phyloP scores from a whole-genome alignment of 768 basidiomycete genomes.

The Hemileccinum impolitum region DNA sequence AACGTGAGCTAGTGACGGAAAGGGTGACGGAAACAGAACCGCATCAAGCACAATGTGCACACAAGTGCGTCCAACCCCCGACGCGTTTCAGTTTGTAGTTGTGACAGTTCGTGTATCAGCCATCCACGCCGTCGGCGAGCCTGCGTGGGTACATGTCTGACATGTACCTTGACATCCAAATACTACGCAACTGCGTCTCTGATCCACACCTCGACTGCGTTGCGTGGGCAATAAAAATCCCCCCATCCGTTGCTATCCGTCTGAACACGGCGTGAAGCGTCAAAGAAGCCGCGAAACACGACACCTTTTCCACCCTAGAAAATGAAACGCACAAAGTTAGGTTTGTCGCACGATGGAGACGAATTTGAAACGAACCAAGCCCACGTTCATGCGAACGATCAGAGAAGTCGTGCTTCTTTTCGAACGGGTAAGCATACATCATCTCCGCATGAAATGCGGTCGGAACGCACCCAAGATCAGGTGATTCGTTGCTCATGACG shows the following conservation, averaged over 20 bases:
- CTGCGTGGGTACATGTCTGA: too few relatives aligned
- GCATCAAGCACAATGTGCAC: too few relatives aligned
- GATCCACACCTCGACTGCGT: conserved; percentile 61
- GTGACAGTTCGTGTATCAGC: too few relatives aligned
- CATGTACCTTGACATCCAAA: too few relatives aligned
- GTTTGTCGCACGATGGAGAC: conserved; percentile 1
- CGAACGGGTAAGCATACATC: neutral
- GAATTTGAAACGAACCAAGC: conserved; percentile 41
- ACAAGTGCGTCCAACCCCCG: too few relatives aligned
- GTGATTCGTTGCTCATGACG: conserved; percentile 55
- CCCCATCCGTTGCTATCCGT: conserved; percentile 63
- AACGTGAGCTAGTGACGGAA: too few relatives aligned
- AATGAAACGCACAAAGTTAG: conserved; percentile 13
- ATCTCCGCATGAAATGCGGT: neutral
- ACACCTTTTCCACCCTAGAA: conserved; percentile 31
- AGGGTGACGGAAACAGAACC: too few relatives aligned
- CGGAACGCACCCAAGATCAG: conserved; percentile 14
- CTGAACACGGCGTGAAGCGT: conserved; percentile 38
- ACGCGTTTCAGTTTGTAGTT: too few relatives aligned
- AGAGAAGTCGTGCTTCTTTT: conserved; percentile 21
- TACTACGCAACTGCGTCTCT: conserved; percentile 9
- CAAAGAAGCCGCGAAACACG: conserved; percentile 49
- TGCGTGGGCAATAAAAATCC: conserved; percentile 54
- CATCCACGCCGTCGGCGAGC: too few relatives aligned
- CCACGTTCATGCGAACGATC: conserved; percentile 60